phyloP scores from a whole-genome alignment of 1,284 basidiomycete species.

The Moniliella sp. region DNA sequence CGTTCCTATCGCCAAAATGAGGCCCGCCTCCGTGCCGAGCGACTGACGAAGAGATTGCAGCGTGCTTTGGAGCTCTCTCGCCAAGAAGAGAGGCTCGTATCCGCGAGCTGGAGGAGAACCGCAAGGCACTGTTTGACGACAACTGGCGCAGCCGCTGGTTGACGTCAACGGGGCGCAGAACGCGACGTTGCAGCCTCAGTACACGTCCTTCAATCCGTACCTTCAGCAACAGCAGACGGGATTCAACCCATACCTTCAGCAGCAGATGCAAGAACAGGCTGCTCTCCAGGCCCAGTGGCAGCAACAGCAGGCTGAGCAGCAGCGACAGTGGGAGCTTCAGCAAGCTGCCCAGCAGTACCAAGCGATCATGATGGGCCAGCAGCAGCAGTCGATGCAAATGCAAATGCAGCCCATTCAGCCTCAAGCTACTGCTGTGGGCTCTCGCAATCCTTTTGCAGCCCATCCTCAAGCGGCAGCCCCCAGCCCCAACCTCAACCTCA shows the following conservation, averaged over 20 bases:
- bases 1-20: slow-evolving; percentile 29
- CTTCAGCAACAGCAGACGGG: slow-evolving; percentile 37
- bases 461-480: slow-evolving; percentile 6
- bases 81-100: slow-evolving; percentile 44
- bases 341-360: slow-evolving; percentile 34
- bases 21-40: slow-evolving; percentile 17
- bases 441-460: slow-evolving; percentile 75
- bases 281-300: slow-evolving; percentile 40
- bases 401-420: slow-evolving; percentile 33
- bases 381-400: slow-evolving; percentile 1
- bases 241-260: slow-evolving; percentile 26
- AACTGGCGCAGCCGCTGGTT: slow-evolving; percentile 21
- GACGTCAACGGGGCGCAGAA: slow-evolving; percentile 9
- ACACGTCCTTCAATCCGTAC: slow-evolving; percentile 39
- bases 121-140: slow-evolving; percentile 58
- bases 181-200: slow-evolving; percentile 37
- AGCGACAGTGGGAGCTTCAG: slow-evolving; percentile 33
- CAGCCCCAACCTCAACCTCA: slow-evolving; percentile 2
- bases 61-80: slow-evolving; percentile 60
- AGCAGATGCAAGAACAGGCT: slow-evolving; percentile 48
- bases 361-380: slow-evolving; percentile 34
- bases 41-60: slow-evolving; percentile 48
- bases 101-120: slow-evolving; percentile 48
- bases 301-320: slow-evolving; percentile 28
- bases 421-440: slow-evolving; percentile 48